A percentile compares a stretch with the other conserved stretches of the same genome.
Evolutionary conservation across 2,329 filamentous ascomycete species (phyloP).

Genomic region (Davidsoniella virescens): DNA sequence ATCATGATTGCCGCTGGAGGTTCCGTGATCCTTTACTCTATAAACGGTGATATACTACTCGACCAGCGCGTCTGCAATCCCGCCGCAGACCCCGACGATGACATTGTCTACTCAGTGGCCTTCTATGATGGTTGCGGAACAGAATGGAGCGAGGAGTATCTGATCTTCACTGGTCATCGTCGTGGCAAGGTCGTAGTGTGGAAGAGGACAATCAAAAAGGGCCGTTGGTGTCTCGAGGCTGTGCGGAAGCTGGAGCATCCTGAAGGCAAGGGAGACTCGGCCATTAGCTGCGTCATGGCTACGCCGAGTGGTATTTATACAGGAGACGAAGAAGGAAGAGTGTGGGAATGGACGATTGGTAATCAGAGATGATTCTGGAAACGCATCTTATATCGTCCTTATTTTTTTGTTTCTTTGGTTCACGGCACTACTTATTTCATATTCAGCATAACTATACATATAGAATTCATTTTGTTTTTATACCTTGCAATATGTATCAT

Average conservation of each 20-base stretch:
- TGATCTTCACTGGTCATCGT: slow-evolving; percentile 80
- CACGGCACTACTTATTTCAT: background rate
- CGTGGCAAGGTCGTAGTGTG: slow-evolving; percentile 71
- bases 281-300: slow-evolving; percentile 73
- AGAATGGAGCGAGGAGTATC: slow-evolving; percentile 76
- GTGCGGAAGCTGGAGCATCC: slow-evolving; percentile 70
- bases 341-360: slow-evolving; percentile 34
- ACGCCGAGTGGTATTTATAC: slow-evolving; percentile 78
- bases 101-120: slow-evolving; percentile 65
- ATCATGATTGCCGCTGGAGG: slow-evolving; percentile 70
- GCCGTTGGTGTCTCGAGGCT: slow-evolving; percentile 56
- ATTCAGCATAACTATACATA: background rate
- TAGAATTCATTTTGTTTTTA: background rate
- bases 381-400: background rate
- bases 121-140: slow-evolving; percentile 86
- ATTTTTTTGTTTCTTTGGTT: background rate
- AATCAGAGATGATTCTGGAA: background rate
- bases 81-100: slow-evolving; percentile 33
- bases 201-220: slow-evolving; percentile 31
- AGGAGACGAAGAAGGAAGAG: slow-evolving; percentile 81
- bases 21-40: slow-evolving; percentile 61
- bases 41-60: slow-evolving; percentile 73
- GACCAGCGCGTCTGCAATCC: slow-evolving; percentile 59
- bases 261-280: slow-evolving; percentile 44
- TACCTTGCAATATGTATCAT: background rate